Conservation (phyloP, 768 basidiomycete species). For the Mrakia gelida region DNA sequence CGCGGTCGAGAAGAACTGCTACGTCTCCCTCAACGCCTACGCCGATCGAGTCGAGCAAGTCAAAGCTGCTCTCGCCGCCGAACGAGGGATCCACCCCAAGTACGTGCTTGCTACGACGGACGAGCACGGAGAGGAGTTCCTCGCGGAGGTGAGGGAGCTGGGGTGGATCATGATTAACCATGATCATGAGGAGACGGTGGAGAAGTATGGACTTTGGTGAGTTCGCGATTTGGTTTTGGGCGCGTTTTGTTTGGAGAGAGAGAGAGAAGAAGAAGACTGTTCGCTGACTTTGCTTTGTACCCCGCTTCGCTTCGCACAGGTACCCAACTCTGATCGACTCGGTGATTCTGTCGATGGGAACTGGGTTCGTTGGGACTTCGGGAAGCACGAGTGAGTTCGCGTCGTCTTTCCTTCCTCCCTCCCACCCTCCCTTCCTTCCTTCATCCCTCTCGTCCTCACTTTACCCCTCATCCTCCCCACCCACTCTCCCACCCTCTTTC, state of each 20-base stretch:
- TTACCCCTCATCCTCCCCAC: too few relatives aligned
- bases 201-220: slow-evolving; percentile 33
- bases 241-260: too few relatives aligned
- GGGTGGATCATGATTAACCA: slow-evolving; percentile 34
- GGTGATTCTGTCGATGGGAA: slow-evolving; percentile 28
- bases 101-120: slow-evolving; percentile 32
- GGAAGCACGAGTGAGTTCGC: slow-evolving; percentile 32
- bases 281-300: neutral
- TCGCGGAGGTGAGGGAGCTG: slow-evolving; percentile 21
- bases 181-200: slow-evolving; percentile 33
- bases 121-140: slow-evolving; percentile 33
- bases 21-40: slow-evolving; percentile 29
- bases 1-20: slow-evolving; percentile 32
- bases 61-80: slow-evolving; percentile 13
- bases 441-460: neutral
- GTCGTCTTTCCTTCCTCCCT: neutral
- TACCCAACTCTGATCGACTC: slow-evolving; percentile 35
- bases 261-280: too few relatives aligned
- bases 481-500: too few relatives aligned
- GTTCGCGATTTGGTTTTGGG: neutral
- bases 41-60: slow-evolving; percentile 29
- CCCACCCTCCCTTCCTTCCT: neutral
- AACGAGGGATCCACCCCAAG: slow-evolving; percentile 22
- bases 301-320: neutral
- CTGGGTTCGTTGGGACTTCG: slow-evolving; percentile 33